Conservation (phyloP, 495 filamentous ascomycete species). For the Aspergillus homomorphus region DNA sequence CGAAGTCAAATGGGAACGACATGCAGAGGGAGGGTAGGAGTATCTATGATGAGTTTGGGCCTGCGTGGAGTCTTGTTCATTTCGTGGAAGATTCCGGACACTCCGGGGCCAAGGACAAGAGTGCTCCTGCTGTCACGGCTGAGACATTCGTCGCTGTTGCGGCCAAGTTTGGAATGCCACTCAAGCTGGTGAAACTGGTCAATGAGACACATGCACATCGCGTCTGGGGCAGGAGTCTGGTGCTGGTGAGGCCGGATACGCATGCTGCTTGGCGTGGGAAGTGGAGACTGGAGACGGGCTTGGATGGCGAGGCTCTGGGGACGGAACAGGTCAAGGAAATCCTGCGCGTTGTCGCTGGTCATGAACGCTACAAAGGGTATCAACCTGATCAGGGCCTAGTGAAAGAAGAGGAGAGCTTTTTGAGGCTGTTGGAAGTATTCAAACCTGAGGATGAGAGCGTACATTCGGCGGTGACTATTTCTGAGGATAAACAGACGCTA, state of each 20-base stretch:
- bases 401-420: neutral
- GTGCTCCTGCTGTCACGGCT: neutral
- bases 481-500: neutral
- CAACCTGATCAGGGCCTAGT: neutral
- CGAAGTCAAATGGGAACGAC: too few relatives aligned
- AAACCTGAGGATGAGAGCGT: neutral
- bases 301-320: neutral
- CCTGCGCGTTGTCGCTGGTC: neutral
- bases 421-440: neutral
- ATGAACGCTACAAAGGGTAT: neutral
- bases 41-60: constrained; percentile 30
- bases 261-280: constrained; percentile 20
- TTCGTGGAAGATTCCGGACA: constrained; percentile 17
- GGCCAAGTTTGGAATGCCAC: neutral
- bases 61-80: constrained; percentile 25
- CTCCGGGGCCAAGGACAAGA: neutral
- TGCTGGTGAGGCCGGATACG: constrained; percentile 22
- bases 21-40: constrained; percentile 11
- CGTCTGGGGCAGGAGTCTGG: constrained; percentile 19
- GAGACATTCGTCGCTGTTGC: constrained; percentile 1
- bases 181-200: constrained; percentile 11
- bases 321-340: neutral
- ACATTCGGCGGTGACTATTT: neutral
- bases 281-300: neutral
- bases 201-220: constrained; percentile 9